Conservation (phyloP, 2,329 filamentous ascomycete species). For the Capronia coronata region DNA sequence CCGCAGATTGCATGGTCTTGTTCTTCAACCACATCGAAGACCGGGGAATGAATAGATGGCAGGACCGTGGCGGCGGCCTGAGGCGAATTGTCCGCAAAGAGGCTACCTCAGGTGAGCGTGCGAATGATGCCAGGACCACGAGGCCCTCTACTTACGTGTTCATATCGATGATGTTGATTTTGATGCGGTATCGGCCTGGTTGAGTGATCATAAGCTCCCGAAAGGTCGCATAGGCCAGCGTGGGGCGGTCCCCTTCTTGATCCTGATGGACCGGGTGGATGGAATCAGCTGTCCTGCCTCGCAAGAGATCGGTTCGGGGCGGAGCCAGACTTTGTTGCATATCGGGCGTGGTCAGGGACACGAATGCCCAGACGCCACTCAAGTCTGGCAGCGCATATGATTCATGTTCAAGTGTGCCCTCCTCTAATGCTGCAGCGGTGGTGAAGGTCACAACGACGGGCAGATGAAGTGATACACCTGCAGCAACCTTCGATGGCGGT, state of each 20-base stretch:
- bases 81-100: background rate
- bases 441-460: constrained; percentile 23
- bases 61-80: constrained; percentile 9
- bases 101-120: constrained; percentile 6
- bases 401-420: constrained; percentile 5
- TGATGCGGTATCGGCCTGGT: constrained; percentile 25
- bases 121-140: background rate
- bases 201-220: constrained; percentile 21
- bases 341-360: constrained; percentile 23
- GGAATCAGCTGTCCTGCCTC: constrained; percentile 25
- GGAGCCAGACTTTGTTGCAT: constrained; percentile 19
- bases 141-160: constrained; percentile 15
- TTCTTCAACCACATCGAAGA: constrained; percentile 23
- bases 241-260: constrained; percentile 13
- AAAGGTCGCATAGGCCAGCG: constrained; percentile 26
- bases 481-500: constrained; percentile 20
- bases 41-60: constrained; percentile 16
- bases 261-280: constrained; percentile 19
- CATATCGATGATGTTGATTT: constrained; percentile 27
- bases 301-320: constrained; percentile 22
- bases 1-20: constrained; percentile 12
- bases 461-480: constrained; percentile 9
- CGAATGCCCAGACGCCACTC: constrained; percentile 24
- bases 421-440: background rate
- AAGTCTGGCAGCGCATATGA: constrained; percentile 8